Evolutionary conservation across 2,329 filamentous ascomycete genomes (phyloP).

Genomic region (Colletotrichum coccodes): DNA sequence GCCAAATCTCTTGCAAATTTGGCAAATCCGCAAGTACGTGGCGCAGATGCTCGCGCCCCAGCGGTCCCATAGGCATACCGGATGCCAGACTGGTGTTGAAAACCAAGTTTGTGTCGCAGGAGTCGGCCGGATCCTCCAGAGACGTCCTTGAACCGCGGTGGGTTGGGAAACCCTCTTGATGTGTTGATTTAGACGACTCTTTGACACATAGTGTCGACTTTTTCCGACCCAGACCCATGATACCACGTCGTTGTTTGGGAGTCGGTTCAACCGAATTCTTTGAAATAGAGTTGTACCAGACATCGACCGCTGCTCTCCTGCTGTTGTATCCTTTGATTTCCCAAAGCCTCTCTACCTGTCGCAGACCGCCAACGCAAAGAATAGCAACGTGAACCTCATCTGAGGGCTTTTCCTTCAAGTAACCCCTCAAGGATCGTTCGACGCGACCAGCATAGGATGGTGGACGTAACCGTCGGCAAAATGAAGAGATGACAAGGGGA

Average conservation of each 20-base stretch:
- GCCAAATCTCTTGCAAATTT: slow-evolving; percentile 69
- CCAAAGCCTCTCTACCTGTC: slow-evolving; percentile 73
- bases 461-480: slow-evolving; percentile 69
- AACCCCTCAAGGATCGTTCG: slow-evolving; percentile 71
- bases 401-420: slow-evolving; percentile 69
- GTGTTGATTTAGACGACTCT: slow-evolving; percentile 40
- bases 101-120: slow-evolving; percentile 43
- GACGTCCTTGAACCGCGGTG: slow-evolving; percentile 16
- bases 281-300: slow-evolving; percentile 65
- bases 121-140: slow-evolving; percentile 3
- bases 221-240: slow-evolving; percentile 66
- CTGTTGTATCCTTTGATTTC: slow-evolving; percentile 74
- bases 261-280: slow-evolving; percentile 54
- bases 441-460: slow-evolving; percentile 73
- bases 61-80: slow-evolving; percentile 70
- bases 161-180: slow-evolving; percentile 18
- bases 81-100: slow-evolving; percentile 69
- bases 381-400: slow-evolving; percentile 72
- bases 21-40: slow-evolving; percentile 65
- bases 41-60: slow-evolving; percentile 61
- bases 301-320: slow-evolving; percentile 67
- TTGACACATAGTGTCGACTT: slow-evolving; percentile 57
- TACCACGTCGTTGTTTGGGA: slow-evolving; percentile 59
- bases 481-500: slow-evolving; percentile 71
- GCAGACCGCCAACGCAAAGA: slow-evolving; percentile 68